phyloP scores from a whole-genome alignment of 345 rosid species.

The Eucalyptus sp. region DNA sequence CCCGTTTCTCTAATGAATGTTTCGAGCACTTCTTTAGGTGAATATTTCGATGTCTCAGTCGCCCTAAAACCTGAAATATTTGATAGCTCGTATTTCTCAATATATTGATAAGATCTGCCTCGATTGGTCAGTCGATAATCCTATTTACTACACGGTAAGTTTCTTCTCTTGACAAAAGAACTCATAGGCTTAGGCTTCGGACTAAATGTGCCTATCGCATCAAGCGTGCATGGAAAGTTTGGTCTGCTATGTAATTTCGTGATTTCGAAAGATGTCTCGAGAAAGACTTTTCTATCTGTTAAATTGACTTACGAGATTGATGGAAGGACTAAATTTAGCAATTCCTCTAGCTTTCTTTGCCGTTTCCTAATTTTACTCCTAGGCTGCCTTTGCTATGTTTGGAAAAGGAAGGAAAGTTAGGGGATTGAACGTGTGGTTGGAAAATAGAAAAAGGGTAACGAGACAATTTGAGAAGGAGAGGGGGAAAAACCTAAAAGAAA shows the following conservation, averaged over 20 bases:
- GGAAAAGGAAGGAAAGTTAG: not conserved
- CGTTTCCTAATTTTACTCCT: not conserved
- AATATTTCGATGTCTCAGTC: not conserved
- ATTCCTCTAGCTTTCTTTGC: not conserved
- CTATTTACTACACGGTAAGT: rapidly evolving
- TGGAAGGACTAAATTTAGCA: not conserved
- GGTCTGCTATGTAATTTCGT: not conserved
- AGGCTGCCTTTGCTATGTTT: not conserved
- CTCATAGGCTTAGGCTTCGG: not conserved
- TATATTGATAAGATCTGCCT: not conserved
- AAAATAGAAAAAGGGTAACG: not conserved
- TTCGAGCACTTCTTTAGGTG: not conserved
- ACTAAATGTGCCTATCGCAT: not conserved
- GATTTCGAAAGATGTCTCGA: not conserved
- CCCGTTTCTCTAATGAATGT: not conserved
- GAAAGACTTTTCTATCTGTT: not conserved
- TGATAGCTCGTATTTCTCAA: rapidly evolving
- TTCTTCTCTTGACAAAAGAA: not conserved
- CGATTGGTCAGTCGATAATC: not conserved
- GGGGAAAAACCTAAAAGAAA: not conserved
- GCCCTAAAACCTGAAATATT: not conserved
- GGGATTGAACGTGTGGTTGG: not conserved
- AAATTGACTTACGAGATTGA: not conserved
- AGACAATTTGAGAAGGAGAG: not conserved
- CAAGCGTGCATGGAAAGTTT: not conserved